These are phyloP conservation scores for Brassica incana DNA, from an alignment of 345 rosid species.

Conservation along the genomic window DNA sequence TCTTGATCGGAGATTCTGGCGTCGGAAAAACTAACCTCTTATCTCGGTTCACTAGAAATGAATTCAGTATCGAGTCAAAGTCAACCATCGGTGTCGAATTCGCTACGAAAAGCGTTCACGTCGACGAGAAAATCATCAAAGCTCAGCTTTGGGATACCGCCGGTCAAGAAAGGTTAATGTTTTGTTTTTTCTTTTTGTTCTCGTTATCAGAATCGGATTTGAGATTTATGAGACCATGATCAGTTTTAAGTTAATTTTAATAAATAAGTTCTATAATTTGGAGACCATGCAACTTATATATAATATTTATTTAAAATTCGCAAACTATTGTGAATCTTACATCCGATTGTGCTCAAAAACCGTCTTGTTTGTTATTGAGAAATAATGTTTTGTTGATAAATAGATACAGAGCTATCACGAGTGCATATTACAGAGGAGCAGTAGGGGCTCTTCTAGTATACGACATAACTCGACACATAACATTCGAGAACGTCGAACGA, in stretches of 20 bases:
- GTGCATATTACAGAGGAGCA: conserved; percentile 65
- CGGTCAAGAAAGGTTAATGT: conserved; percentile 78
- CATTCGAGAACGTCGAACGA: conserved; percentile 55
- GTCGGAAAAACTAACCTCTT: conserved; percentile 86
- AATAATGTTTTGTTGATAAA: not conserved
- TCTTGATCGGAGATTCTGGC: conserved; percentile 86
- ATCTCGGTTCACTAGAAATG: conserved; percentile 76
- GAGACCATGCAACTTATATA: not conserved
- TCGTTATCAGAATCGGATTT: not conserved
- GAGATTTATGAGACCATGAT: not conserved
- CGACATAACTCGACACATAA: conserved; percentile 54
- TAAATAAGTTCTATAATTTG: not conserved
- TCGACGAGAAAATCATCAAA: conserved; percentile 80
- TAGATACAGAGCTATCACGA: conserved; percentile 57
- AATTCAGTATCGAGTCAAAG: conserved; percentile 86
- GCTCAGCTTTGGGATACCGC: conserved; percentile 99
- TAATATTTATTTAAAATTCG: not conserved
- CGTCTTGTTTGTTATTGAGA: not conserved
- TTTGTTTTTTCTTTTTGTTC: not conserved
- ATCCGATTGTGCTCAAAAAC: not conserved
- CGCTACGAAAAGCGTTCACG: conserved; percentile 51
- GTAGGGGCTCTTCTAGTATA: conserved; percentile 58
- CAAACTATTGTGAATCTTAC: not conserved
- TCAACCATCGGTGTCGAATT: conserved; percentile 56
- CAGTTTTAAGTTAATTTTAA: not conserved